Base-by-base conservation (phyloP, 1,284 basidiomycete species). In the Fistulina hepatica region DNA sequence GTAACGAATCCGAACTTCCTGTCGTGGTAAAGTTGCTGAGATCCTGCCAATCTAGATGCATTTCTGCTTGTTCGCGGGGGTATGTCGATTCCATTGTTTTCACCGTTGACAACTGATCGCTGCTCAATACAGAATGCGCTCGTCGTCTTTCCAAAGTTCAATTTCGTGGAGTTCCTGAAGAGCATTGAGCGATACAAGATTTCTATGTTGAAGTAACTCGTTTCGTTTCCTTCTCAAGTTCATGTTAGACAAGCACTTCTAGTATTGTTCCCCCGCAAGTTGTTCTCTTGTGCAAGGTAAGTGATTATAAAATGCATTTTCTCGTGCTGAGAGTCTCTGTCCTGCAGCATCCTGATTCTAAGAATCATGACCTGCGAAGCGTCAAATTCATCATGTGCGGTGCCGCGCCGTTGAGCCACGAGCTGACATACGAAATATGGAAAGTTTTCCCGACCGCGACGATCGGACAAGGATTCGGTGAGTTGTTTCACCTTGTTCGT, bases 401-500 rank as follows among this genome's bases (percentile, higher is more conserved):
- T 19, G 67, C 66, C 17, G 67, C 67, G 5, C 67, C 67, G 9
- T 46, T 69, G 12, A 63, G 61, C 15, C 63, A 61, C 11, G 65
- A 67, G 33, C 52, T 69, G 6, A 54, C 64, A 50, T 40, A 54
- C 26, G 45, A 51, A 25, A 27, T 67, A 20, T 47, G 52, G 22
- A 48, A 56, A 33, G 34, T 66, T 5, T 48, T 65, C 20, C 65
- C 67, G 2, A 65, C 67, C 41, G 63, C 66, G 21, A 46, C 41
- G 23, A 63, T 70, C 31, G 66, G 66, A 9, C 67, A 69, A 52
- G 67, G 64, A 38, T 70, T 67, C 50, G 67, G 66, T 63, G 33
- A 11, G 48, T 22, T 11, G 19, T 23, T 34, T 11, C 4, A 20
- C 15, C 12, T 24, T 16, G 19, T n/a, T 30, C n/a, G 8, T 10